Percentiles rank a stretch among this genome's conserved stretches.
Evolutionary conservation across 768 basidiomycete genomes (phyloP).

Genomic region (Clavaria fumosa): DNA sequence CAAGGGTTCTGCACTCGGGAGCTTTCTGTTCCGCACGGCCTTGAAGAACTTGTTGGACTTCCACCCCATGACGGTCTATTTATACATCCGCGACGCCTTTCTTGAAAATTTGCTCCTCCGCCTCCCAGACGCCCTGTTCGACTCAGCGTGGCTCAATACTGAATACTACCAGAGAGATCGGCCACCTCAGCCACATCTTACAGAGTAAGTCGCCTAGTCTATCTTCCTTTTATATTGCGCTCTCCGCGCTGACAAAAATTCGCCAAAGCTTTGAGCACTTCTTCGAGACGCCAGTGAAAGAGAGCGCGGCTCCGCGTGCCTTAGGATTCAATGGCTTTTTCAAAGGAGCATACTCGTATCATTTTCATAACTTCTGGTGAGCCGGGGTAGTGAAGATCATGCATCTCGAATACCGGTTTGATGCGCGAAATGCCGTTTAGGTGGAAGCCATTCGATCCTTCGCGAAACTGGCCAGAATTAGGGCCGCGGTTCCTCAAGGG

Average conservation of each 20-base stretch:
- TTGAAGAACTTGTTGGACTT: constrained; percentile 90
- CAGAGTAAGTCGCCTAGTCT: constrained; percentile 36
- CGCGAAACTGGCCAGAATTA: constrained; percentile 92
- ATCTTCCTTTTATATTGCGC: not conserved
- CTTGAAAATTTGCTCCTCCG: constrained; percentile 72
- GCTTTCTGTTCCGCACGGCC: constrained; percentile 88
- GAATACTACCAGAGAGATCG: constrained; percentile 85
- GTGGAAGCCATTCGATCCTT: constrained; percentile 92
- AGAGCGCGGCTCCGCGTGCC: constrained; percentile 71
- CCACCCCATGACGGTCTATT: constrained; percentile 90
- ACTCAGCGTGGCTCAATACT: constrained; percentile 92
- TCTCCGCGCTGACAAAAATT: constrained; percentile 6
- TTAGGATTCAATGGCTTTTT: constrained; percentile 94
- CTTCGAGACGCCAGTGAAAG: constrained; percentile 62
- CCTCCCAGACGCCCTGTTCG: constrained; percentile 90
- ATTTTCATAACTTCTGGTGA: constrained; percentile 90
- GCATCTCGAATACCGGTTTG: no score
- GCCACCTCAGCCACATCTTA: constrained; percentile 90
- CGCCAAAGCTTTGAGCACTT: constrained; percentile 84
- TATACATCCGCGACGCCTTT: constrained; percentile 80
- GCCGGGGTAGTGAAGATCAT: no score
- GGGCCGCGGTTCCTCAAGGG: constrained; percentile 64
- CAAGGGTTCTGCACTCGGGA: constrained; percentile 82
- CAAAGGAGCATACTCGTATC: constrained; percentile 89
- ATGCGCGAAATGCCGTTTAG: no score